phyloP scores from a whole-genome alignment of 495 filamentous ascomycete species.

The Podospora comata region DNA sequence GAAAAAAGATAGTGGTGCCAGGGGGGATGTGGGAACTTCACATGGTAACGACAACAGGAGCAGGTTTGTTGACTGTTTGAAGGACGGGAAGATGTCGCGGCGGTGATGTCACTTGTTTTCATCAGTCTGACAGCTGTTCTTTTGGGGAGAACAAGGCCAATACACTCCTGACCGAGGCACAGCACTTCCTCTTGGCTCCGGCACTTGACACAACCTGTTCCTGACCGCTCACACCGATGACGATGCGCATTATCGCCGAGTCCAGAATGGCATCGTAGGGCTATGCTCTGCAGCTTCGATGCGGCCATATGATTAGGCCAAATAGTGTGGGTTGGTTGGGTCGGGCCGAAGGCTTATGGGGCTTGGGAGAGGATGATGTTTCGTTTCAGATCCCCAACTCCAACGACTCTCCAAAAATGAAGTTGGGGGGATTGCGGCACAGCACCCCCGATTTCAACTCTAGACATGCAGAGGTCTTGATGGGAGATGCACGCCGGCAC shows the following conservation, averaged over 20 bases:
- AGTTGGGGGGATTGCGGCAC: not conserved
- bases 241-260: not conserved
- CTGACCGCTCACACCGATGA: not conserved
- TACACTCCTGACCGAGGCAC: not conserved
- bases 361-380: not conserved
- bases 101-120: not conserved
- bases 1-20: not conserved
- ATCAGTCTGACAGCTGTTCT: not conserved
- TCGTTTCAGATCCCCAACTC: not conserved
- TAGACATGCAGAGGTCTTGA: not conserved
- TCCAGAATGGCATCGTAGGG: not conserved
- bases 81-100: not conserved
- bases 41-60: not conserved
- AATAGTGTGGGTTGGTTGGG: not conserved
- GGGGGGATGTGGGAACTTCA: not conserved
- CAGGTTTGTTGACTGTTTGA: not conserved
- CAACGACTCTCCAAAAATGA: not conserved
- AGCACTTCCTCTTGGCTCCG: not conserved
- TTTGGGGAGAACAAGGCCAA: not conserved
- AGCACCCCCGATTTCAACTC: not conserved
- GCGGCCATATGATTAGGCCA: not conserved
- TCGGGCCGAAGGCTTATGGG: not conserved
- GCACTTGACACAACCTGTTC: not conserved
- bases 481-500: not conserved
- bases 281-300: not conserved